Base-by-base conservation (phyloP, 768 basidiomycete species). In the Xerocomus potaroensis region DNA sequence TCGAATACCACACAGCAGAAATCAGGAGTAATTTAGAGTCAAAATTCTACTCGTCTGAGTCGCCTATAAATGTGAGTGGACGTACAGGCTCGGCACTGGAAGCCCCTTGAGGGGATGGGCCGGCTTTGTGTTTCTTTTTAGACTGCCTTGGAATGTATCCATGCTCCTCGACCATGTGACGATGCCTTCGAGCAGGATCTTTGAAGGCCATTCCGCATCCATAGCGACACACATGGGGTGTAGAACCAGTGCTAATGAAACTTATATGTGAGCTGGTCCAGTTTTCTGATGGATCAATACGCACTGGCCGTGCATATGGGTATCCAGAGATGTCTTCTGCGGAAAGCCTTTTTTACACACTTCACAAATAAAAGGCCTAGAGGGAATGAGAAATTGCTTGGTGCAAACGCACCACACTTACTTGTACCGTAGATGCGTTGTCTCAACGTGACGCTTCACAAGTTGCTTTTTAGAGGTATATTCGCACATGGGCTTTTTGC, bases 361-460 rank as follows among this genome's bases (percentile, higher is more conserved):
- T 15, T 63, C 64, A 58, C 82, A 83, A 29, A 70, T 56, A 50
- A 72, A 80, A 4, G 73, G 75, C 57, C 81, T 83, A 48, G 34
- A 41, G 36, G 44, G 27, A 44, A 51, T 54, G 50, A 59, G 57
- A 47, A 35, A 31, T 21, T n/a, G 35, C 38, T 41, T 36, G n/a
- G 30, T n/a, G 43, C 40, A 36, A 57, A 44, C 26, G 32, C 31
- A 30, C 31, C n/a, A 57, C 32, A 50, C 79, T 49, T 50, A 80
- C 84, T 78, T 80, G 54, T 78, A 71, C 41, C 75, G 71, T 37
- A 86, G 60, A 58, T 85, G 84, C 12, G 75, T 78, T 8, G 77
- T 77, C 61, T 81, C 74, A 38, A 86, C 72, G 60, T 86, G 84
- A 22, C 84, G 73, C 61, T 83, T 84, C 48, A 85, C 79, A 34